Evolutionary conservation across 768 basidiomycete genomes (phyloP).

Genomic region (Pleurotus salmoneostramineus): DNA sequence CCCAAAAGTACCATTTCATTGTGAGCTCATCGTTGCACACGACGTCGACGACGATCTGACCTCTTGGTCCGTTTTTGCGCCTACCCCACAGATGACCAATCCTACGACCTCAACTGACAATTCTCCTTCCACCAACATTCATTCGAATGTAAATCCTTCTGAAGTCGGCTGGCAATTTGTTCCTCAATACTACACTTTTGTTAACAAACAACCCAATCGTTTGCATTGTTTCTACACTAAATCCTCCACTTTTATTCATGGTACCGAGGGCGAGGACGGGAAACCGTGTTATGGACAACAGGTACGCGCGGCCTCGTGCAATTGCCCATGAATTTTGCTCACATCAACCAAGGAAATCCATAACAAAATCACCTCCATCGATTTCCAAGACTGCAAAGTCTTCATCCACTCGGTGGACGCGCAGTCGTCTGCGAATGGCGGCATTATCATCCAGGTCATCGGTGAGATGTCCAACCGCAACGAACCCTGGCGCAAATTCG

Average conservation of each 20-base stretch:
- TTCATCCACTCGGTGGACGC: constrained; percentile 99
- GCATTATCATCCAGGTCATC: constrained; percentile 98
- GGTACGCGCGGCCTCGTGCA: constrained; percentile 42
- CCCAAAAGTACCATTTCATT: constrained; percentile 29
- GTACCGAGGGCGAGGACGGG: constrained; percentile 93
- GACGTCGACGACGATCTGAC: background rate
- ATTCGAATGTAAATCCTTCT: constrained; percentile 75
- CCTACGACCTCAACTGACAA: constrained; percentile 19
- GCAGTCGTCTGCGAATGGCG: constrained; percentile 90
- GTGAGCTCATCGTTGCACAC: constrained; percentile 5
- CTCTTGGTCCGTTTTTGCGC: background rate
- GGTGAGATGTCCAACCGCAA: constrained; percentile 97
- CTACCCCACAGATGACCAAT: constrained; percentile 26
- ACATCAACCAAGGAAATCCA: constrained; percentile 77
- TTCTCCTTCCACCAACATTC: constrained; percentile 33
- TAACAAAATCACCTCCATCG: constrained; percentile 90
- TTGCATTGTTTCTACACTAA: constrained; percentile 99
- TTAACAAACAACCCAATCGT: constrained; percentile 95
- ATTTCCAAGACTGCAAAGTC: constrained; percentile 96
- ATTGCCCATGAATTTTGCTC: background rate
- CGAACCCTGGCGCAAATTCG: constrained; percentile 96
- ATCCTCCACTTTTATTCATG: constrained; percentile 95
- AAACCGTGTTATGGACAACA: constrained; percentile 90
- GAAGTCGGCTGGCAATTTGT: constrained; percentile 99
- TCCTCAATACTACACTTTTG: constrained; percentile 98